phyloP scores from a whole-genome alignment of 2,329 filamentous ascomycete species.

The Trematosphaeria pertusa region DNA sequence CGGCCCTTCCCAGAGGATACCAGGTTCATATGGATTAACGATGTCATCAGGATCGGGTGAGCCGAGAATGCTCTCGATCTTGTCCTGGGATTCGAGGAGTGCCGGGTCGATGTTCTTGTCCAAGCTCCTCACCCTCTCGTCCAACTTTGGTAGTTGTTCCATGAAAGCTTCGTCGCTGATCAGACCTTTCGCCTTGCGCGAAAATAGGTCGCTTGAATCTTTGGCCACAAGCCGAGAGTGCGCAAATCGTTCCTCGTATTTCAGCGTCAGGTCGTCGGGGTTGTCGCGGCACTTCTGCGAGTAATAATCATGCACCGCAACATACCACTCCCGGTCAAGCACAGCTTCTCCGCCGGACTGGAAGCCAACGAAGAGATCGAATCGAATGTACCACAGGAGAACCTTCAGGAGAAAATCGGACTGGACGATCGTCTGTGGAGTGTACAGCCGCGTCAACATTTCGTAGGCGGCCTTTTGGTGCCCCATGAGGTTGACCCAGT shows the following conservation, averaged over 20 bases:
- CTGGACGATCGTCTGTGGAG: conserved; percentile 74
- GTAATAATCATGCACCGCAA: conserved; percentile 68
- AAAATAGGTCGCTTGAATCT: conserved; percentile 81
- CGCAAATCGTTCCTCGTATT: conserved; percentile 71
- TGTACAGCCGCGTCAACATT: conserved; percentile 79
- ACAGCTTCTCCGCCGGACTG: conserved; percentile 80
- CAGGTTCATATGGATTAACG: conserved; percentile 74
- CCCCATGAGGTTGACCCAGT: conserved; percentile 92
- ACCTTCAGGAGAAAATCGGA: conserved; percentile 75
- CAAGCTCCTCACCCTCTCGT: conserved; percentile 52
- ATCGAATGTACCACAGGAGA: conserved; percentile 87
- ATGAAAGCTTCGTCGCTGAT: conserved; percentile 71
- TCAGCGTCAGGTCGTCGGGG: conserved; percentile 69
- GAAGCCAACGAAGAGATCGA: conserved; percentile 84
- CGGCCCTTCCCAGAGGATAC: conserved; percentile 70
- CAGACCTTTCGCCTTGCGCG: conserved; percentile 68
- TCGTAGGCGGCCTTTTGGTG: conserved; percentile 90
- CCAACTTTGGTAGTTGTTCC: conserved; percentile 60
- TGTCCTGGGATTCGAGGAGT: conserved; percentile 67
- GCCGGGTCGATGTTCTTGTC: conserved; percentile 64
- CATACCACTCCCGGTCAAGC: conserved; percentile 81
- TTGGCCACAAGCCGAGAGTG: conserved; percentile 75
- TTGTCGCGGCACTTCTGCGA: conserved; percentile 63
- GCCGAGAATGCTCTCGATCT: conserved; percentile 69
- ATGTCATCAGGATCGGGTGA: conserved; percentile 68